phyloP scores from a whole-genome alignment of 129 eudicot species.

The Sambucus nigra region DNA sequence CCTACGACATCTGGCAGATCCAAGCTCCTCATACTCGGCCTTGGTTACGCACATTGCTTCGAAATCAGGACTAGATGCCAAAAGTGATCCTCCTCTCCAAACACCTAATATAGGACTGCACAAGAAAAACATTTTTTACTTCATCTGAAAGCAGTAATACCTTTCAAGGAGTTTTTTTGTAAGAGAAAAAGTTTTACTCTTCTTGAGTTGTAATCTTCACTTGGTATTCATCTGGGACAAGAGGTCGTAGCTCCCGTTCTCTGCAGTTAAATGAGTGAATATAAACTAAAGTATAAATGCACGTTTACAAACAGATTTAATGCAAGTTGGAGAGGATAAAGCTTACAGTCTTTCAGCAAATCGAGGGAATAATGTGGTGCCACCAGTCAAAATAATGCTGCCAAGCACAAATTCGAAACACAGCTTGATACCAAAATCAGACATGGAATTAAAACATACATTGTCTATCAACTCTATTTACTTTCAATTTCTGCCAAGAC shows the following conservation, averaged over 20 bases:
- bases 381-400: constrained; percentile 95
- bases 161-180: not conserved
- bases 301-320: not conserved
- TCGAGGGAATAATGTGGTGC: constrained; percentile 72
- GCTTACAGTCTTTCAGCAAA: constrained; percentile 93
- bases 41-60: constrained; percentile 92
- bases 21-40: constrained; percentile 90
- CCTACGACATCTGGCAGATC: constrained; percentile 79
- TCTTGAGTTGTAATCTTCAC: constrained; percentile 88
- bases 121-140: constrained; percentile 8
- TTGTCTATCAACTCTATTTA: too few relatives aligned
- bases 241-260: constrained; percentile 90
- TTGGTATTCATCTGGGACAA: constrained; percentile 78
- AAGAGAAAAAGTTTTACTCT: constrained; percentile 44
- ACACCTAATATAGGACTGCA: constrained; percentile 88
- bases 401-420: constrained; percentile 9
- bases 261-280: constrained; percentile 37
- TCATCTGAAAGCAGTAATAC: not conserved
- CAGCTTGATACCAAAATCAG: constrained; percentile 7
- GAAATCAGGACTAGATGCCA: constrained; percentile 98
- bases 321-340: not conserved
- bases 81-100: constrained; percentile 97
- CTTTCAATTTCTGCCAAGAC: too few relatives aligned
- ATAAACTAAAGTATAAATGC: not conserved
- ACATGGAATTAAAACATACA: not conserved